phyloP scores from a whole-genome alignment of 176 grass and related monocot species.

The Zoysia japonica region DNA sequence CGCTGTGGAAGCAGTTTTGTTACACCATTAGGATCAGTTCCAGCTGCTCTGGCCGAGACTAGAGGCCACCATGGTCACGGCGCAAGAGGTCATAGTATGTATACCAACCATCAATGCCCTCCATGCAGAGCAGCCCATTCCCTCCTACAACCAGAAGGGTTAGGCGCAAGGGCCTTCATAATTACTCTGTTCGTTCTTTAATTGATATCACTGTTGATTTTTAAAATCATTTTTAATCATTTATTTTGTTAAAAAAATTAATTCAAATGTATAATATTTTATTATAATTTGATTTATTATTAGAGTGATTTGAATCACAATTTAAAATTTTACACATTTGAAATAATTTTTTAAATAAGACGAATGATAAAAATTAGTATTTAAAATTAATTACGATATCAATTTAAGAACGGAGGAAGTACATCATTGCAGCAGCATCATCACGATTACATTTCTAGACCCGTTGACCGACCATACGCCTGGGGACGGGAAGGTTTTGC shows the following conservation, averaged over 20 bases:
- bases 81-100: constrained; percentile 46
- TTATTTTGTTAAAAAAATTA: no score
- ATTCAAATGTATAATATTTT: no score
- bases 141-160: constrained; percentile 62
- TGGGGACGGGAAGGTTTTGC: constrained; percentile 58
- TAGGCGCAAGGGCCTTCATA: constrained; percentile 69
- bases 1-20: constrained; percentile 64
- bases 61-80: constrained; percentile 67
- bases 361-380: no score
- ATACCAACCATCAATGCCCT: constrained; percentile 66
- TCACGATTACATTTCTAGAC: constrained; percentile 54
- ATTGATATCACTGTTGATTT: no score
- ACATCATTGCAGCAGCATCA: constrained; percentile 57
- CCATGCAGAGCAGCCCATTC: constrained; percentile 51
- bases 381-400: no score
- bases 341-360: no score
- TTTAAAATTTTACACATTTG: no score
- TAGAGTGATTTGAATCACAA: no score
- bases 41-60: constrained; percentile 54
- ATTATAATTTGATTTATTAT: no score
- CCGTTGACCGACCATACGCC: constrained; percentile 46
- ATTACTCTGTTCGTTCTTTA: constrained; percentile 83
- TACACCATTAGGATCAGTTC: constrained; percentile 50
- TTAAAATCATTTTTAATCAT: no score
- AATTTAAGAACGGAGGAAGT: no score